phyloP scores from a whole-genome alignment of 176 grass and related monocot genomes.

The Avena sativa region DNA sequence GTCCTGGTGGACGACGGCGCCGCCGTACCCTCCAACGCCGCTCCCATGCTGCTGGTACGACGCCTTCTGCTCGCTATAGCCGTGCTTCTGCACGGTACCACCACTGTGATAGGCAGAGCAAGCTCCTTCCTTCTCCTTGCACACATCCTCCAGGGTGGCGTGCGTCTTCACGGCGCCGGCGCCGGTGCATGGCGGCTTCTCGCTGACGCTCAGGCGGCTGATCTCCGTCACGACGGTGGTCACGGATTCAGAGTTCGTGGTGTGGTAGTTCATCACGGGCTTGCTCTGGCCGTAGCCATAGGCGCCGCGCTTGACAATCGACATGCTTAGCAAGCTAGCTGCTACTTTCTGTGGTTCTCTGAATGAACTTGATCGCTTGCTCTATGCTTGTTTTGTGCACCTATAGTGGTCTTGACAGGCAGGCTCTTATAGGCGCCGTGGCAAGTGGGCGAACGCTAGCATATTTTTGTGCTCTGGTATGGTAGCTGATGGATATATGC shows the following conservation, averaged over 20 bases:
- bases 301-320: not conserved
- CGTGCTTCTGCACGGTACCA: not conserved
- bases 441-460: not conserved
- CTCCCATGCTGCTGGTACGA: not conserved
- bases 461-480: slow-evolving; percentile 21
- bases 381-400: not conserved
- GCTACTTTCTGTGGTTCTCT: not conserved
- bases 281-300: slow-evolving; percentile 35
- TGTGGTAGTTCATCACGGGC: slow-evolving; percentile 43
- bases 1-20: not conserved
- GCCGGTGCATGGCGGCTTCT: not conserved
- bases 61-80: not conserved
- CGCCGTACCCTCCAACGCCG: slow-evolving; percentile 9
- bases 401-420: not conserved
- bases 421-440: slow-evolving; percentile 20
- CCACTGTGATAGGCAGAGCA: not conserved
- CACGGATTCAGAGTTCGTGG: slow-evolving; percentile 28
- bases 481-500: slow-evolving; percentile 9
- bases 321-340: not conserved
- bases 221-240: slow-evolving; percentile 52
- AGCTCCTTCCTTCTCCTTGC: not conserved
- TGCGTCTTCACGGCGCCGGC: slow-evolving; percentile 6
- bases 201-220: slow-evolving; percentile 40
- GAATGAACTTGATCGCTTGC: not conserved
- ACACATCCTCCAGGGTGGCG: not conserved